Base-by-base conservation (phyloP, 148 eudicot species). In the Talinum fruticosum region DNA sequence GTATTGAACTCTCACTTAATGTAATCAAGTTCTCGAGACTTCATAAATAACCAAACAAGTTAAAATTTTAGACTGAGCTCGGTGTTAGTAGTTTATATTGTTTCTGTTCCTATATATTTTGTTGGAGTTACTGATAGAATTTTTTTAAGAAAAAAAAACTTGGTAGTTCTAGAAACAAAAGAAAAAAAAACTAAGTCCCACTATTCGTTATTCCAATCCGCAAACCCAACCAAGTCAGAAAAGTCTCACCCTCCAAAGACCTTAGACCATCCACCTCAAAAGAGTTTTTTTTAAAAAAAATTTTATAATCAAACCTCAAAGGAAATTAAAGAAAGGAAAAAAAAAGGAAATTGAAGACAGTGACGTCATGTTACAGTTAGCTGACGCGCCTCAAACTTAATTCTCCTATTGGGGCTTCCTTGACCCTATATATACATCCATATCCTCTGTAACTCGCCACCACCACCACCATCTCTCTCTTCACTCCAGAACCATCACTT, bases 211-310 rank as follows among this genome's bases (percentile, higher is more conserved):
- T 41, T 41, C 47, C 2, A 41, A 6, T 41, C 12, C n/a, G n/a
- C n/a, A n/a, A n/a, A n/a, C 71, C 54, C 34, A 24, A 10, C 36
- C 36, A 65, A 59, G 33, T 29, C 24, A 21, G 74, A 77, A 82
- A 82, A 82, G 69, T 67, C 51, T 57, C 80, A 69, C 64, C 66
- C 61, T 69, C 80, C 75, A 68, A 77, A 72, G 57, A 57, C 66
- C 66, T 26, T 62, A 72, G 57, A 57, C 66, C 66, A 62, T 62
- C 32, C 47, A 41, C 12, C 47, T 41, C 13, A 41, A 41, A 41
- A 41, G n/a, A n/a, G n/a, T n/a, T n/a, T n/a, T n/a, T n/a, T n/a
- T n/a, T n/a, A n/a, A n/a, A n/a, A n/a, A n/a, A n/a, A n/a, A n/a
- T n/a, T n/a, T n/a, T n/a, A n/a, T n/a, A n/a, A n/a, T 54, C 26